Evolutionary conservation across 805 yeast genomes (phyloP).

Genomic region (Monosporozyma unispora): DNA sequence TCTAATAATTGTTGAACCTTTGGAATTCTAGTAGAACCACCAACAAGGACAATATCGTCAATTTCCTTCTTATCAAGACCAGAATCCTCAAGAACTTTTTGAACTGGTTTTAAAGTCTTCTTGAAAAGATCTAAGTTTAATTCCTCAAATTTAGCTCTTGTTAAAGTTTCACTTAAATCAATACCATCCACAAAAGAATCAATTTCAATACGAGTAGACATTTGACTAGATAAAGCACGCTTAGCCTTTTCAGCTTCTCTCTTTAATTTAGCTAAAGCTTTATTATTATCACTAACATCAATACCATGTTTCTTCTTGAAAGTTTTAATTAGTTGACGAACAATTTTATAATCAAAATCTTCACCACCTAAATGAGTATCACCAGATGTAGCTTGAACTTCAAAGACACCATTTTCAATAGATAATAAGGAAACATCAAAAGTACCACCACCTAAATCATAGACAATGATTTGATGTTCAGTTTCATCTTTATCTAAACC

Average conservation of each 20-base stretch:
- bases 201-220: conserved; percentile 92
- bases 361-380: conserved; percentile 98
- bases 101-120: conserved; percentile 92
- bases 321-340: conserved; percentile 73
- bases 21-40: conserved; percentile 99
- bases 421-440: conserved; percentile 84
- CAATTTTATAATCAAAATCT: conserved; percentile 86
- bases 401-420: conserved; percentile 86
- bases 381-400: conserved; percentile 91
- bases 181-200: conserved; percentile 92
- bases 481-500: conserved; percentile 77
- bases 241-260: conserved; percentile 98
- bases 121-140: conserved; percentile 86
- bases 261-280: conserved; percentile 88
- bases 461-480: conserved; percentile 84
- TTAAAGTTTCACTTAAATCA: conserved; percentile 89
- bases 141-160: conserved; percentile 98
- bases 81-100: conserved; percentile 89
- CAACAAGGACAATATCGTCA: conserved; percentile 93
- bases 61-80: conserved; percentile 79
- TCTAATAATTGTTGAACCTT: conserved; percentile 92
- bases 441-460: conserved; percentile 97
- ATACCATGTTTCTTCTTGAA: conserved; percentile 89
- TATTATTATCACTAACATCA: conserved; percentile 71
- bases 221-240: conserved; percentile 90